Percentiles rank a stretch among this genome's conserved stretches.
phyloP scores from a whole-genome alignment of 345 rosid species.

The Hypericum perforatum region DNA sequence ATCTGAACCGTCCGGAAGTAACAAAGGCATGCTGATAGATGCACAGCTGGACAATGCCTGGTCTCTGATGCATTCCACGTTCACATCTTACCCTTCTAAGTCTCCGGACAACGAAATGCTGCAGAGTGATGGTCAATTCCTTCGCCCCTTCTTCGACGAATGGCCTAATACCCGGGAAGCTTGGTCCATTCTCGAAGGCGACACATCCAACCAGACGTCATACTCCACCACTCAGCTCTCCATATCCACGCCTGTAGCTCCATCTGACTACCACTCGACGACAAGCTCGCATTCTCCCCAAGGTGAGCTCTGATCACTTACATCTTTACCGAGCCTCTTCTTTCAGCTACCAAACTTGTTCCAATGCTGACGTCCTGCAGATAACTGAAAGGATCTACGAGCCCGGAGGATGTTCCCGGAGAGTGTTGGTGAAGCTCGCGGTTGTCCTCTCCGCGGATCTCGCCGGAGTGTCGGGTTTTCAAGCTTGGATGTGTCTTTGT shows the following conservation, averaged over 20 bases:
- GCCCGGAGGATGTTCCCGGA: too few species aligned
- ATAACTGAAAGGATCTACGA: too few species aligned
- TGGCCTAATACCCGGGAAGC: slow-evolving; percentile 41
- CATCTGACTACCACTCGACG: slow-evolving; percentile 29
- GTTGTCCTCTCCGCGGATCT: too few species aligned
- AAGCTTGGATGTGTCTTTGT: too few species aligned
- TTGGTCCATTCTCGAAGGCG: slow-evolving; percentile 36
- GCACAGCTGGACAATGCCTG: slow-evolving; percentile 26
- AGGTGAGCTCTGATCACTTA: slow-evolving; percentile 18
- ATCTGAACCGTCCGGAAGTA: slow-evolving; percentile 35
- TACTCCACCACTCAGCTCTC: slow-evolving; percentile 46
- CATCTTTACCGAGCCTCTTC: too few species aligned
- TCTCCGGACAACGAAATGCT: slow-evolving; percentile 15
- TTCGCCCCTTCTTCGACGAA: slow-evolving; percentile 48
- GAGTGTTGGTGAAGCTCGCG: too few species aligned
- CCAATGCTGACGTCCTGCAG: too few species aligned
- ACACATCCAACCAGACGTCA: slow-evolving; percentile 33
- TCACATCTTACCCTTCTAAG: slow-evolving; percentile 20
- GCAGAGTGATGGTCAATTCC: slow-evolving; percentile 38
- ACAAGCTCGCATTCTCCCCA: slow-evolving; percentile 33
- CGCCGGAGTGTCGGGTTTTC: too few species aligned
- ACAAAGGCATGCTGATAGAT: slow-evolving; percentile 23
- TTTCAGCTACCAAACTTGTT: too few species aligned
- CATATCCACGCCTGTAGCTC: slow-evolving; percentile 40
- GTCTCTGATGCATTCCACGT: slow-evolving; percentile 37